phyloP scores from a whole-genome alignment of 2,329 filamentous ascomycete genomes.

The Colletotrichum brevisporum region DNA sequence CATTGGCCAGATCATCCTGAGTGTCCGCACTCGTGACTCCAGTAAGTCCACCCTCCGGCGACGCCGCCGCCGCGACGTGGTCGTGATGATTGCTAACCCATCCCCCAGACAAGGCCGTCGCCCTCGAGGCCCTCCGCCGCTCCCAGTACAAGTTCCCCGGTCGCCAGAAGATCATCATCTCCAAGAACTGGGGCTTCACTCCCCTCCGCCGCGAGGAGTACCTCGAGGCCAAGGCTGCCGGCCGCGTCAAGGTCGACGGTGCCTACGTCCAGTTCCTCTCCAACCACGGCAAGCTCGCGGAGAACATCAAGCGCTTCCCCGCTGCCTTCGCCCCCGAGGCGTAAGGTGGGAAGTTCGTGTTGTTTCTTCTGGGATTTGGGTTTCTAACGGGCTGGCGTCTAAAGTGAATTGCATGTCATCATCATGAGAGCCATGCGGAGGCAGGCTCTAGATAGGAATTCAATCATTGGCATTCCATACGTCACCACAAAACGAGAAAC shows the following conservation, averaged over 20 bases:
- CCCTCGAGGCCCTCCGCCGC: conserved; percentile 98
- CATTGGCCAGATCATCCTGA: conserved; percentile 99
- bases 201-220: conserved; percentile 98
- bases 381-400: conserved; percentile 58
- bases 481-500: conserved; percentile 17
- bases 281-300: conserved; percentile 87
- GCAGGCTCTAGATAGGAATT: conserved; percentile 44
- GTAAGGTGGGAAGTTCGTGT: conserved; percentile 53
- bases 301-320: conserved; percentile 96
- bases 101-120: conserved; percentile 83
- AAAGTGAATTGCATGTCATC: conserved; percentile 57
- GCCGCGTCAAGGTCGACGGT: conserved; percentile 96
- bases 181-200: conserved; percentile 99
- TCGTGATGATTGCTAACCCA: conserved; percentile 45
- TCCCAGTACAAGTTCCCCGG: conserved; percentile 99
- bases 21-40: conserved; percentile 95
- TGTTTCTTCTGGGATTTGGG: conserved; percentile 53
- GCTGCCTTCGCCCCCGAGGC: conserved; percentile 81
- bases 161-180: conserved; percentile 99
- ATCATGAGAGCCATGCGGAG: conserved; percentile 41
- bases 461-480: conserved; percentile 43
- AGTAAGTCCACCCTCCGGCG: conserved; percentile 66
- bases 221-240: conserved; percentile 92
- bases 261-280: conserved; percentile 99
- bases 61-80: not conserved